Evolutionary conservation across 139 green algal species (phyloP).

Genomic region (Volvox reticuliferus): DNA sequence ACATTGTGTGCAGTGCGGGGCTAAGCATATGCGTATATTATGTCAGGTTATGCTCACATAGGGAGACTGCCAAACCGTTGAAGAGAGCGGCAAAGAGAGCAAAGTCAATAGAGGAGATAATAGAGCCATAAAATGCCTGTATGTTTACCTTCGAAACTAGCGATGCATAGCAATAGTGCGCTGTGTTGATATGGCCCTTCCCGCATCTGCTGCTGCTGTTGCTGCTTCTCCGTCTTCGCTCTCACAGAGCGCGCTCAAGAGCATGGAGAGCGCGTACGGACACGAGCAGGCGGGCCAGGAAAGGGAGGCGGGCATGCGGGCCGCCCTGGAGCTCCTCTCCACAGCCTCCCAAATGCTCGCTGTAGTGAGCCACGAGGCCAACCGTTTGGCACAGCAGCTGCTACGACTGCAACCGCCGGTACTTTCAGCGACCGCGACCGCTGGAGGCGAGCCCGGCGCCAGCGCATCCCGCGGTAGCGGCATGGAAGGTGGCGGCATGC

Average conservation of each 20-base stretch:
- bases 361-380: not conserved
- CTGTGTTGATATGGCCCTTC: too few relatives aligned
- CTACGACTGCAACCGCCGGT: not conserved
- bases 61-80: too few relatives aligned
- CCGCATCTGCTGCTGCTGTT: not conserved
- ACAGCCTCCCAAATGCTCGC: not conserved
- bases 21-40: too few relatives aligned
- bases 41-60: too few relatives aligned
- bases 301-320: constrained; percentile 17
- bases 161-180: too few relatives aligned
- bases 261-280: constrained; percentile 41
- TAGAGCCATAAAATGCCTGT: too few relatives aligned
- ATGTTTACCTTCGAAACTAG: too few relatives aligned
- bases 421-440: not conserved
- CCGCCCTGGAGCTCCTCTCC: constrained; percentile 2
- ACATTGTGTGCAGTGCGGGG: too few relatives aligned
- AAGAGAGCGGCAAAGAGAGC: too few relatives aligned
- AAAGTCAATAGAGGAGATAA: too few relatives aligned
- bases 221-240: too few relatives aligned
- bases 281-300: constrained; percentile 31
- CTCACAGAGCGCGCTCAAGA: constrained; percentile 35
- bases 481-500: too few relatives aligned
- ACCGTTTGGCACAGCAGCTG: not conserved
- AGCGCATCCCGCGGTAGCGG: not conserved
- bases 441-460: not conserved